Base-by-base conservation (phyloP, 2,329 filamentous ascomycete genomes). In the Colletotrichum sp. region DNA sequence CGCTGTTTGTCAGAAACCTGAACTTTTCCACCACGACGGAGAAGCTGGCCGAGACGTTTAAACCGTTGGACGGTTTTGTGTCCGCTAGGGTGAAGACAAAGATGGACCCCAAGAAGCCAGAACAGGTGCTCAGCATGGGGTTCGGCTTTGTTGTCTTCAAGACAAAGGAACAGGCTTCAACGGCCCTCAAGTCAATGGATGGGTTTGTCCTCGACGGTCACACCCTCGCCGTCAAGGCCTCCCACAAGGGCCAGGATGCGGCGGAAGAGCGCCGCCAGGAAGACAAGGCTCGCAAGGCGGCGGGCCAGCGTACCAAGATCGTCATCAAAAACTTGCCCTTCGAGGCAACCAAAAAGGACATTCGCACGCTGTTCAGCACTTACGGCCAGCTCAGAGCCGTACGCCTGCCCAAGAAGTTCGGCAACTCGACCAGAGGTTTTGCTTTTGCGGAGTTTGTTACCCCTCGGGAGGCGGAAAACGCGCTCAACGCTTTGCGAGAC, bases 321-420 rank as follows among this genome's bases (percentile, higher is more conserved):
- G 94, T 99, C 85, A 94, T 99, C 88, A 99, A 99, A 89, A 99
- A 99, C 88, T 88, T 99, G 85, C 96, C 97, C 24, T 99, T 99
- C 88, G 95, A 99, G 87, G 94, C 95, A 65, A 94, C 93, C 70
- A 98, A 98, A 88, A 97, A 98, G 85, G 97, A 99, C 83, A 90
- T 99, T 75, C 92, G 95, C 78, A 89, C 94, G 70, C 89, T 99
- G 57, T 96, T 99, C 83, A 93, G 95, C 77, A 93, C 95, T 44
- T 99, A 98, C 86, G 98, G 97, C 62, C 94, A 98, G 84, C 92
- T 99, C 78, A 94, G 95, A 82, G 96, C 96, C 69, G 95, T 99
- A 77, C 95, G 97, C 78, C 92, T 99, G 82, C 97, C 97, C 69
- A 96, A 98, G 88, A 99, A 98, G 86, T 96, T 98, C 85, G 95